Base-by-base conservation (phyloP, 176 grass and related monocot species). In the Avena eriantha region DNA sequence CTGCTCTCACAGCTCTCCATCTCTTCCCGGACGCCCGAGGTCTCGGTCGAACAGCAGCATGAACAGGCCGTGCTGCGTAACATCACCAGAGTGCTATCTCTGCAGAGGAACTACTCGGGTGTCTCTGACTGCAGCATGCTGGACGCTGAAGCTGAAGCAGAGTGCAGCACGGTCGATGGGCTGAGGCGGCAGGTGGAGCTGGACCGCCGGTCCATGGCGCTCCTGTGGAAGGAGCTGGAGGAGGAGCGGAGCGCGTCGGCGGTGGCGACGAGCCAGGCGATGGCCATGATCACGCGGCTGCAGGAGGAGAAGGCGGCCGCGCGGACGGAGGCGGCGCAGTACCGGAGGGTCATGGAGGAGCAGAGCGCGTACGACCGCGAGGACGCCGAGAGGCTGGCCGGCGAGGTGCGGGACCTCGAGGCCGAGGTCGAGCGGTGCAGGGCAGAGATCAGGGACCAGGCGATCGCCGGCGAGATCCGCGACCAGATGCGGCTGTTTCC, bases 261-360 rank as follows among this genome's bases (percentile, higher is more conserved):
- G 31, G 86, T 98, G 59, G 93, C 93, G 2, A 88, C 93, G n/a
- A 95, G 86, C 80, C 92, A 98, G 82, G 87, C 96, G 2, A 98
- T 98, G 96, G 90, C 92, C 51, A 98, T 98, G 96, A 98, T 98
- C 63, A 95, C 91, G 19, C 94, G 90, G 82, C 84, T 98, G 65
- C 93, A 98, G 84, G 96, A 95, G 85, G 96, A 98, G 86, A 98
- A 98, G 84, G 91, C 93, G 48, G 85, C 92, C 4, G 80, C 80
- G 90, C 92, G 93, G 81, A 98, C 93, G 86, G 96, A 98, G 60
- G 81, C 91, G 6, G 80, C 84, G 33, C 93, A 95, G 82, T 95
- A 98, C 80, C 81, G 85, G 22, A 67, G 93, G 88, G 88, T 98
- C 88, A 89, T 98, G 96, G 96, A 95, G 69, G 96, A 94, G 84